Conservation (phyloP, 2,329 filamentous ascomycete species). For the Sordariomycetes sp. region DNA sequence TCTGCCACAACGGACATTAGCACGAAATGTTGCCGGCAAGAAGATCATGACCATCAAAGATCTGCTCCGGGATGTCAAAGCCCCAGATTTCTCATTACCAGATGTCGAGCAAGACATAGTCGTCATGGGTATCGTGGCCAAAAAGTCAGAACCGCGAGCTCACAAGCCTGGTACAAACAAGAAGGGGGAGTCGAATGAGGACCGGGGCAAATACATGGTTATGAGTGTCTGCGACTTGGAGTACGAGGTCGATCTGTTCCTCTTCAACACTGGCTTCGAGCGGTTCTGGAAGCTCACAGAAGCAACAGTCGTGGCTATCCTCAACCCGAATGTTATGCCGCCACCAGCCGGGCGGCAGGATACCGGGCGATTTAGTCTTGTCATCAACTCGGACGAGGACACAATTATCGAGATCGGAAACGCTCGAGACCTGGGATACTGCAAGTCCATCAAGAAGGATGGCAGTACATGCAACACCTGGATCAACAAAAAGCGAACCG, state of each 20-base stretch:
- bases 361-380: slow-evolving; percentile 77
- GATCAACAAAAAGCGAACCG: slow-evolving; percentile 81
- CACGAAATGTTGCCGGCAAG: slow-evolving; percentile 69
- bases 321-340: slow-evolving; percentile 88
- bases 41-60: slow-evolving; percentile 72
- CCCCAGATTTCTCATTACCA: slow-evolving; percentile 73
- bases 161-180: slow-evolving; percentile 38
- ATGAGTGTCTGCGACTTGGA: slow-evolving; percentile 79
- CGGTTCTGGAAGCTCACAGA: slow-evolving; percentile 89
- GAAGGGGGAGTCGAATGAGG: slow-evolving; percentile 38
- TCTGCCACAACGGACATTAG: slow-evolving; percentile 71
- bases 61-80: slow-evolving; percentile 70
- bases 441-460: slow-evolving; percentile 76
- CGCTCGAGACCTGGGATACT: slow-evolving; percentile 79
- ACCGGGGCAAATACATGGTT: slow-evolving; percentile 84
- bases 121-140: slow-evolving; percentile 77
- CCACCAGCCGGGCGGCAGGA: slow-evolving; percentile 67
- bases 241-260: slow-evolving; percentile 83
- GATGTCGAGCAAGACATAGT: slow-evolving; percentile 82
- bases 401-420: slow-evolving; percentile 83
- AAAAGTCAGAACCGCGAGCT: slow-evolving; percentile 71
- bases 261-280: slow-evolving; percentile 85
- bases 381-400: slow-evolving; percentile 78
- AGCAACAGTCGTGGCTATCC: slow-evolving; percentile 83
- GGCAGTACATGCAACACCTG: slow-evolving; percentile 72